Percentiles rank a stretch among this genome's conserved stretches.
Evolutionary conservation across 208 protist species (phyloP).

Genomic region (Tetramitus jugosus): DNA sequence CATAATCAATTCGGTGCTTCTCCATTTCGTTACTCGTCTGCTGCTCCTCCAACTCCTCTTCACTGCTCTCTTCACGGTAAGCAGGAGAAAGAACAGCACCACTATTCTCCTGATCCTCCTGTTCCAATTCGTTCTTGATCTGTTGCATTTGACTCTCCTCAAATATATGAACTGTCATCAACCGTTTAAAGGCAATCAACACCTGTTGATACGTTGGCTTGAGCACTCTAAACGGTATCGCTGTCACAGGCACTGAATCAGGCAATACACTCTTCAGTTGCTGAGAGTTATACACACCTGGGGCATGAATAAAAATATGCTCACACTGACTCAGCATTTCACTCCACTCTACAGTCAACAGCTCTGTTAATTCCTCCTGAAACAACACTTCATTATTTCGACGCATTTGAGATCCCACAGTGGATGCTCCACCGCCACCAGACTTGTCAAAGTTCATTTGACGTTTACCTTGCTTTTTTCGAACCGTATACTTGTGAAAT

Average conservation of each 20-base stretch:
- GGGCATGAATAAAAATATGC: not conserved
- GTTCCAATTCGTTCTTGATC: not conserved
- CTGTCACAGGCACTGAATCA: not conserved
- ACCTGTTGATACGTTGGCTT: not conserved
- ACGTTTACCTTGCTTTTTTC: conserved; percentile 78
- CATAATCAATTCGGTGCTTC: too few relatives aligned
- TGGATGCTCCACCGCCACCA: conserved; percentile 58
- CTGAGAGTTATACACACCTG: not conserved
- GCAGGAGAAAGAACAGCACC: not conserved
- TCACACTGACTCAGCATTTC: not conserved
- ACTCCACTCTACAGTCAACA: conserved; percentile 34
- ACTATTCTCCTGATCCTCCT: not conserved
- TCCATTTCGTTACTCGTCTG: not conserved
- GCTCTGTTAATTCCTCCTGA: conserved; percentile 57
- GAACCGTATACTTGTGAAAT: conserved; percentile 74
- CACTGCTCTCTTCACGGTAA: not conserved
- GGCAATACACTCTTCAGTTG: not conserved
- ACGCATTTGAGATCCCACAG: conserved; percentile 68
- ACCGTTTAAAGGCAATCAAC: not conserved
- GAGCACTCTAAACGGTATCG: not conserved
- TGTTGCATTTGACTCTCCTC: not conserved
- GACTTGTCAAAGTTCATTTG: conserved; percentile 57
- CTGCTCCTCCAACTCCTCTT: not conserved
- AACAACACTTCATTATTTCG: conserved; percentile 69
- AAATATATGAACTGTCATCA: not conserved